Evolutionary conservation across 208 protist species (phyloP).

Genomic region (Crithidia brevicula): DNA sequence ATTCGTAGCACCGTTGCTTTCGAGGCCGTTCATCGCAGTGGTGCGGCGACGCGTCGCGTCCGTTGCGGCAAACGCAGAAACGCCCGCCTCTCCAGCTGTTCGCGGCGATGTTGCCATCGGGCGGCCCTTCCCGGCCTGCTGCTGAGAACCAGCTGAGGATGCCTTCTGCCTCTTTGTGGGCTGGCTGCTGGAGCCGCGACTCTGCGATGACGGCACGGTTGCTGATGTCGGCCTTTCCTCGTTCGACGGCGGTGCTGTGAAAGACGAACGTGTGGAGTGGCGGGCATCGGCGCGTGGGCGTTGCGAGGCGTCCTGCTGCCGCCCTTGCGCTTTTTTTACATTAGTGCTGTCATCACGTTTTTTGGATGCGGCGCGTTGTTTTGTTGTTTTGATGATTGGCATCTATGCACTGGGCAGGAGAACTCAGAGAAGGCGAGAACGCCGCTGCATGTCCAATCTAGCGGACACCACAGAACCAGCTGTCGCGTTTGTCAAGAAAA

Average conservation of each 20-base stretch:
- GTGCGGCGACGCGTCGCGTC: neutral
- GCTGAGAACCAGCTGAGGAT: neutral
- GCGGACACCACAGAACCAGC: too few relatives aligned
- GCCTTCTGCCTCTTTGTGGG: neutral
- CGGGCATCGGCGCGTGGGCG: neutral
- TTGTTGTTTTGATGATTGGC: constrained; percentile 5
- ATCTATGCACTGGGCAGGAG: too few relatives aligned
- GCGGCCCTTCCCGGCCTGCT: neutral
- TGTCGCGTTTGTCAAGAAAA: too few relatives aligned
- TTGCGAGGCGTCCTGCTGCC: constrained; percentile 3
- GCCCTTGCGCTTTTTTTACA: neutral
- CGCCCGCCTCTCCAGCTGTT: neutral
- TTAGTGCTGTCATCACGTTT: too few relatives aligned
- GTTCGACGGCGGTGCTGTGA: too few relatives aligned
- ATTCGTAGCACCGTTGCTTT: neutral
- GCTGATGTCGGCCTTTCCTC: too few relatives aligned
- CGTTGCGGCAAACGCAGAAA: neutral
- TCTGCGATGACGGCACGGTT: neutral
- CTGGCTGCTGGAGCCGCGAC: neutral
- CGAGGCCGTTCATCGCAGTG: too few relatives aligned
- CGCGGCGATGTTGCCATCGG: neutral
- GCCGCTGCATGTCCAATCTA: too few relatives aligned
- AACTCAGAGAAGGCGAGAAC: too few relatives aligned
- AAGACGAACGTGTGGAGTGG: neutral
- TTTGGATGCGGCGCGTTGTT: neutral